Evolutionary conservation across 306 rosid genomes (phyloP), one percentile per base, ranked within the genome.

Genomic region (Rosa chinensis): DNA sequence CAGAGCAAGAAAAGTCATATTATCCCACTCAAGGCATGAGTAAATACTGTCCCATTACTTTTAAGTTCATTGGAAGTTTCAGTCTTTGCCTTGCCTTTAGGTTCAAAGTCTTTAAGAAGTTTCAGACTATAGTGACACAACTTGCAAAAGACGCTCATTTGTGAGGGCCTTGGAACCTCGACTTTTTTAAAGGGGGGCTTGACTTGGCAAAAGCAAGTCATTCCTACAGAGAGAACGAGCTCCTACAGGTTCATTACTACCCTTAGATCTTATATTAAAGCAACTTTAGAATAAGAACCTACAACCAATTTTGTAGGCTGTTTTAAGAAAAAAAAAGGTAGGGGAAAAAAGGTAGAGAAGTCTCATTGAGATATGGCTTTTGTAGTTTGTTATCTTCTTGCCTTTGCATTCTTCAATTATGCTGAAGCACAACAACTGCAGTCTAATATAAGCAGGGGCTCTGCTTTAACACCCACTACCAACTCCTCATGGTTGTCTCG

Each of bases 401-500:
- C 55, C 78, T 52, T 40, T 62, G 53, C 45, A 6, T 23, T 50
- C 35, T 48, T 66, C 3, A n/a, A 10, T 62, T 48, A 12, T 20
- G 21, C 59, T 48, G 56, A 52, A 18, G 85, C 78, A 39, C 81
- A 71, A 63, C 55, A 72, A 12, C 17, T 7, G 18, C 61, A 50
- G 48, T 77, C 74, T 14, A 82, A 40, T 10, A 66, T 77, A 28
- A 77, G 23, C 32, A 66, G 2, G n/a, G 75, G 55, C 50, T 77
- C 82, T 77, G 73, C 78, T 43, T 67, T 73, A 32, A 64, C 72
- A 47, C 79, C 66, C 10, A 44, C 37, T 10, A 50, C 45, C 13
- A 73, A 73, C 74, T 67, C 83, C 37, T 28, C 81, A 25, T 83
- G 86, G 86, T 12, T 21, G 23, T 84, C 84, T 63, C 45, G 40